phyloP scores from a whole-genome alignment of 257 asterid species.

The Gentiana straminea region DNA sequence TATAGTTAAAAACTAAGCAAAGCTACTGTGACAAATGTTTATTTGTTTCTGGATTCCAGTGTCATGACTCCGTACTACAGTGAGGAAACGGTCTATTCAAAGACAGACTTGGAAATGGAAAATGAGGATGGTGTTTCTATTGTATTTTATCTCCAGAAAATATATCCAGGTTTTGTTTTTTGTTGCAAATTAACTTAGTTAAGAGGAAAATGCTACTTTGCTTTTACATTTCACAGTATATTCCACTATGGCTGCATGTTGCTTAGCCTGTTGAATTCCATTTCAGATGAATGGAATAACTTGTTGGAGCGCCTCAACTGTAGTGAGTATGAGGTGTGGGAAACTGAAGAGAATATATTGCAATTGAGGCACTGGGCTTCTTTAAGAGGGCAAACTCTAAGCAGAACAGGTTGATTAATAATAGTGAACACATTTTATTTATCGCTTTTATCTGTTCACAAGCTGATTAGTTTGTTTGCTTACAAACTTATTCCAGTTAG shows the following conservation, averaged over 20 bases:
- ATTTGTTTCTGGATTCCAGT: conserved; percentile 41
- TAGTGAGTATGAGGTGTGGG: conserved; percentile 61
- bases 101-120: conserved; percentile 92
- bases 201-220: conserved; percentile 1
- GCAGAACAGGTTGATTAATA: conserved; percentile 66
- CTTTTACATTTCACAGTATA: background rate
- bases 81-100: conserved; percentile 94
- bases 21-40: conserved; percentile 4
- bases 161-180: conserved; percentile 66
- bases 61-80: conserved; percentile 95
- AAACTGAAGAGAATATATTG: conserved; percentile 74
- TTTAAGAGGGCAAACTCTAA: conserved; percentile 94
- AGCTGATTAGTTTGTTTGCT: conserved; percentile 5
- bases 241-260: background rate
- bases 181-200: background rate
- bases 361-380: conserved; percentile 99
- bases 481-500: conserved; percentile 50
- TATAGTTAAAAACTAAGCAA: too few relatives aligned
- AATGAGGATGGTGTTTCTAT: conserved; percentile 97
- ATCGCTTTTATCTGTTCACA: background rate
- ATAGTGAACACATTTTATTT: background rate
- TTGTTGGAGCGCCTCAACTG: conserved; percentile 85
- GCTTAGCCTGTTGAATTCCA: conserved; percentile 9
- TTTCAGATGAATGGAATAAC: conserved; percentile 93
- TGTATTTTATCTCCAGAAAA: conserved; percentile 74